Percentiles rank a stretch among this genome's conserved stretches.
Conservation (phyloP, 129 eudicot species). For the Helianthus annuus region DNA sequence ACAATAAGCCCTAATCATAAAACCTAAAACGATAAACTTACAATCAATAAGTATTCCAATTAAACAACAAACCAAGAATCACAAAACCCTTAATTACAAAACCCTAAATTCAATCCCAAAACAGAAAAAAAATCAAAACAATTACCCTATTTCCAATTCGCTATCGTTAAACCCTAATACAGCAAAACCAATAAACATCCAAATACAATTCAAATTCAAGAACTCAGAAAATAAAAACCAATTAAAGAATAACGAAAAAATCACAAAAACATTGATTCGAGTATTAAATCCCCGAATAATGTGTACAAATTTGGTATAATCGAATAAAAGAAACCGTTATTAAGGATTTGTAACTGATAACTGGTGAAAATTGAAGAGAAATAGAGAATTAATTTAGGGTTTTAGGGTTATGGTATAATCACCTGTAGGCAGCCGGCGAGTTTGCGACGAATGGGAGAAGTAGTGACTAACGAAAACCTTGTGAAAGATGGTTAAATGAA, state of each 20-base stretch:
- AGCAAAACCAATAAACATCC: conserved; percentile 6
- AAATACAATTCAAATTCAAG: conserved; percentile 8
- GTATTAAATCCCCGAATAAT: not conserved
- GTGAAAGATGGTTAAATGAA: not conserved
- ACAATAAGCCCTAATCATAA: conserved; percentile 11
- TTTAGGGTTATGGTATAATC: not conserved
- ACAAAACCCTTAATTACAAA: not conserved
- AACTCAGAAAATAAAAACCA: not conserved
- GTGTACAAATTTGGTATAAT: not conserved
- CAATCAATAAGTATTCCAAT: not conserved
- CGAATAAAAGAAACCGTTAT: not conserved
- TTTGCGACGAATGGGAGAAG: conserved; percentile 16
- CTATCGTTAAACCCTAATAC: conserved; percentile 25
- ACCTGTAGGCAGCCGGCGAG: conserved; percentile 35
- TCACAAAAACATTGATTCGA: not conserved
- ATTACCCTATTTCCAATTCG: not conserved
- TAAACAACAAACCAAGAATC: not conserved
- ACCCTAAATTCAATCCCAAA: conserved; percentile 12
- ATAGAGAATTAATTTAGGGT: not conserved
- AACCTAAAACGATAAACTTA: not conserved
- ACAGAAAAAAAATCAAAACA: conserved; percentile 1
- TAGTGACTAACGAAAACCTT: conserved; percentile 8
- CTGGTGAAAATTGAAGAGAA: not conserved
- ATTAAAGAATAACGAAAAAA: not conserved
- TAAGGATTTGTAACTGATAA: not conserved